Conservation (phyloP, 2,329 filamentous ascomycete genomes). For the Trichoderma sp. region DNA sequence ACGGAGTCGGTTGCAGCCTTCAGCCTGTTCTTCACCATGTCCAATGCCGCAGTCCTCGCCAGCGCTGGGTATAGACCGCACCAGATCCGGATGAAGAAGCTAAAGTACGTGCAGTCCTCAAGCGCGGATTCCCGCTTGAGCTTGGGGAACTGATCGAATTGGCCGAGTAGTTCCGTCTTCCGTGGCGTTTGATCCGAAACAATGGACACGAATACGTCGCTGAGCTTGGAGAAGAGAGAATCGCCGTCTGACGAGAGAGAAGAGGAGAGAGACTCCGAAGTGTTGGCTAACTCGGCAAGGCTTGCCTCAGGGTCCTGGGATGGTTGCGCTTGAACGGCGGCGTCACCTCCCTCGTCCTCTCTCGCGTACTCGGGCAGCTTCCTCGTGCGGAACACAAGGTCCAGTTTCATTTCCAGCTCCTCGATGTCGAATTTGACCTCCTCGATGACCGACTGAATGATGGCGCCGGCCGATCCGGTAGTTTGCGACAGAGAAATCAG, state of each 20-base stretch:
- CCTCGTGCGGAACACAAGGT: slow-evolving; percentile 65
- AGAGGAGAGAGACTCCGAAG: slow-evolving; percentile 47
- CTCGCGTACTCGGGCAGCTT: slow-evolving; percentile 54
- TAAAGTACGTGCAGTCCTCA: slow-evolving; percentile 67
- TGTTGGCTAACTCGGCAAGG: slow-evolving; percentile 44
- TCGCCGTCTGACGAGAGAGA: slow-evolving; percentile 57
- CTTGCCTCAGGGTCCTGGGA: slow-evolving; percentile 45
- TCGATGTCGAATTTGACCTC: slow-evolving; percentile 72
- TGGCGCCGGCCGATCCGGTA: slow-evolving; percentile 58
- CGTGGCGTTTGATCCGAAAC: slow-evolving; percentile 48
- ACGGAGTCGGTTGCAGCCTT: slow-evolving; percentile 51
- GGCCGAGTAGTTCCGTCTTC: slow-evolving; percentile 45
- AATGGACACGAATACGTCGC: slow-evolving; percentile 59
- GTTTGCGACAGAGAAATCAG: slow-evolving; percentile 68
- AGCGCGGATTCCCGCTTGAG: slow-evolving; percentile 58
- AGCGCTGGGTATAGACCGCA: slow-evolving; percentile 70
- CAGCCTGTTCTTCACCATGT: slow-evolving; percentile 61
- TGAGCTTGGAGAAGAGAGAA: slow-evolving; percentile 60
- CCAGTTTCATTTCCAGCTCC: slow-evolving; percentile 72
- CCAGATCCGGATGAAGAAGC: slow-evolving; percentile 76
- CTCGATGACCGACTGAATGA: slow-evolving; percentile 68
- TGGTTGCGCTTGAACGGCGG: slow-evolving; percentile 34
- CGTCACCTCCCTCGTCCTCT: slow-evolving; percentile 46
- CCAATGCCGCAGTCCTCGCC: slow-evolving; percentile 69
- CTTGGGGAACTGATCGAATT: slow-evolving; percentile 58